Base-by-base conservation (phyloP, 768 basidiomycete species). In the Amanita thiersii region DNA sequence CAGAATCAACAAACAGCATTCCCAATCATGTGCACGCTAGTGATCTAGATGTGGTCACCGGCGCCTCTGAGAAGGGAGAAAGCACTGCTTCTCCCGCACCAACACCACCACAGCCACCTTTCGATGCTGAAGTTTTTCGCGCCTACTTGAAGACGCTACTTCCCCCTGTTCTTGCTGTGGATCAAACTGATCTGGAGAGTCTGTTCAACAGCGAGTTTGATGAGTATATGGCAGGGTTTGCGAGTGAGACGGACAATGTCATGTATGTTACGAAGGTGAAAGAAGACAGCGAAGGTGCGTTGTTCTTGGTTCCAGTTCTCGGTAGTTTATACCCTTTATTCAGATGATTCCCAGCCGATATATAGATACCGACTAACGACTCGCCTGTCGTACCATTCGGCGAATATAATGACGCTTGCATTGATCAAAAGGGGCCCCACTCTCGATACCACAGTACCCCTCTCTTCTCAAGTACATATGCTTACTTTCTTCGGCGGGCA, bases 341-440 rank as follows among this genome's bases (percentile, higher is more conserved):
- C 55, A 87, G 86, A 87, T 56, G 86, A 87, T 47, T 64, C 64
- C 21, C 68, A 71, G 29, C 72, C 74, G n/a, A 72, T 68, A 11
- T 80, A 77, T 56, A 63, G 69, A 35, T 88, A 87, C 59, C 68
- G 73, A 20, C 69, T 89, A 28, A 79, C 82, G 10, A 61, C 83
- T 19, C 74, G 86, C 47, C 71, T 97, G 43, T 68, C 73, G n/a
- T 86, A 96, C 64, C 79, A 90, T 33, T 65, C 85, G 5, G 75
- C 80, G 30, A 79, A 87, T 63, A 69, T 80, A 40, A 87, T 84
- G 14, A 93, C 92, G 0, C 75, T 99, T 35, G 92, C 93, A 17
- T 73, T 99, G 58, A 97, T 99, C 68, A 98, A 98, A 62, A 87
- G 92, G 40, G 76, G 79, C n/a, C 77, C 83, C 1, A 79, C 77